Conservation (phyloP, 495 filamentous ascomycete species). For the Annulohypoxylon maeteangense region DNA sequence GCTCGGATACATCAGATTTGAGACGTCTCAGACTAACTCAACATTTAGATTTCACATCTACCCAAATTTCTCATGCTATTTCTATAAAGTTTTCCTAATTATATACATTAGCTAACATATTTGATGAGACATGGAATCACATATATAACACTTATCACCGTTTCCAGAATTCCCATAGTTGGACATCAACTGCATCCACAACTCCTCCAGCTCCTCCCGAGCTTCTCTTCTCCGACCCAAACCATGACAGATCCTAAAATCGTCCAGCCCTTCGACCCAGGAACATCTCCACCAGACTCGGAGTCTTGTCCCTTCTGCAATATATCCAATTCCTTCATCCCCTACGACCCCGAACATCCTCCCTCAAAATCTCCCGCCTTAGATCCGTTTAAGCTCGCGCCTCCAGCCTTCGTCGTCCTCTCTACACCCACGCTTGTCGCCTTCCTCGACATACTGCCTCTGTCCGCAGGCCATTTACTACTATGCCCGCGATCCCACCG, state of each 20-base stretch:
- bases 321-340: constrained; percentile 62
- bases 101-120: not conserved
- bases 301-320: constrained; percentile 72
- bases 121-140: not conserved
- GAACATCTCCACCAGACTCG: constrained; percentile 31
- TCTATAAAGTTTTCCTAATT: no score
- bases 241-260: constrained; percentile 14
- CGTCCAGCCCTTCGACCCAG: constrained; percentile 42
- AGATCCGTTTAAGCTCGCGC: constrained; percentile 51
- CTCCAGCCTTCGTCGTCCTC: constrained; percentile 74
- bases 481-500: constrained; percentile 77
- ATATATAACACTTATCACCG: not conserved
- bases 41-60: not conserved
- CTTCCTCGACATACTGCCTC: constrained; percentile 91
- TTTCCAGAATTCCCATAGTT: not conserved
- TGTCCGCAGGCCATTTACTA: constrained; percentile 80
- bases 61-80: not conserved
- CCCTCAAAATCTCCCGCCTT: constrained; percentile 45
- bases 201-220: not conserved
- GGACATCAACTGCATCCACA: not conserved
- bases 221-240: not conserved
- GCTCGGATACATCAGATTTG: constrained; percentile 21
- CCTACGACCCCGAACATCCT: constrained; percentile 54
- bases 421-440: constrained; percentile 78
- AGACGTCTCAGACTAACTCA: not conserved